phyloP scores from a whole-genome alignment of 495 filamentous ascomycete genomes.

The Xanthoparmelia taractica region DNA sequence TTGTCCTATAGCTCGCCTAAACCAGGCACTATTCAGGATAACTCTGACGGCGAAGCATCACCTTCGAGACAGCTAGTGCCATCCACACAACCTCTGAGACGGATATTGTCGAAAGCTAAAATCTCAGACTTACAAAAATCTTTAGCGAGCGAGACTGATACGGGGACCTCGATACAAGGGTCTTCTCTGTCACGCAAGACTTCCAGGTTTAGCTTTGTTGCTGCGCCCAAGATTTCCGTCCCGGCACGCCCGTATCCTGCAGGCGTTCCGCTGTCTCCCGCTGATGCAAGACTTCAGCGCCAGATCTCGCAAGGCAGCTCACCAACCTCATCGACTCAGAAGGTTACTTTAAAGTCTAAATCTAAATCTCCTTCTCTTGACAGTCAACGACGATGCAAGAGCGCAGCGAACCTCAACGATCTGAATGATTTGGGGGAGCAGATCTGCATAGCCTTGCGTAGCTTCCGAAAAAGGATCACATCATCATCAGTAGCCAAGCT shows the following conservation, averaged over 20 bases:
- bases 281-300: constrained; percentile 27
- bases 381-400: constrained; percentile 47
- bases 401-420: constrained; percentile 35
- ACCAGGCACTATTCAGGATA: constrained; percentile 3
- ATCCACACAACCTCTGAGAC: constrained; percentile 53
- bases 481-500: constrained; percentile 51
- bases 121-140: constrained; percentile 65
- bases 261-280: constrained; percentile 35
- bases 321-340: constrained; percentile 39
- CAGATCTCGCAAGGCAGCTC: constrained; percentile 34
- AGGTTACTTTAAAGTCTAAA: constrained; percentile 25
- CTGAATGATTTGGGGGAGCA: constrained; percentile 73
- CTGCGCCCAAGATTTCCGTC: constrained; percentile 20
- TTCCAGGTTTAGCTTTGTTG: constrained; percentile 36
- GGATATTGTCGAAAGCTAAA: constrained; percentile 68
- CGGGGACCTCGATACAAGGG: constrained; percentile 42
- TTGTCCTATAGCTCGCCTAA: constrained; percentile 30
- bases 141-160: constrained; percentile 31
- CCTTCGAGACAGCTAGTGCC: constrained; percentile 46
- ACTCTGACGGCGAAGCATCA: constrained; percentile 31
- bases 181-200: constrained; percentile 59
- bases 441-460: constrained; percentile 66
- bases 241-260: constrained; percentile 28
- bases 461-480: constrained; percentile 74
- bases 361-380: constrained; percentile 52